Base-by-base conservation (phyloP, 805 yeast species). In the Ogataea minuta region DNA sequence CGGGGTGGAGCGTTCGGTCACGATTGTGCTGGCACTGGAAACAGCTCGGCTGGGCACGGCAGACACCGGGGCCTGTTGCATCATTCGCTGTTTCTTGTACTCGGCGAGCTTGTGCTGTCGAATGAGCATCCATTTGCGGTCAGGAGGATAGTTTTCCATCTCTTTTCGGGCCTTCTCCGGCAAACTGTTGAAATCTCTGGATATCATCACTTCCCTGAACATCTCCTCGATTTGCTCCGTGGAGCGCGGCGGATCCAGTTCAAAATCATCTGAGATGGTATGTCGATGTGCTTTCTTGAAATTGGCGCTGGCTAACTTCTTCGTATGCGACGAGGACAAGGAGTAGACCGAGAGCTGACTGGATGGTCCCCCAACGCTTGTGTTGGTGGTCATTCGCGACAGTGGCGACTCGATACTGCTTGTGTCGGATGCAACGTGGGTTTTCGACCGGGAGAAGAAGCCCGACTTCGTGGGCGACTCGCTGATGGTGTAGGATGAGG, bases 41-140 rank as follows among this genome's bases (percentile, higher is more conserved):
- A 32, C 37, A 21, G 36, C 36, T 23, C 53, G 31, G 19, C 43
- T 28, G 4, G 47, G 45, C 6, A 39, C 52, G 4, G 52, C 32
- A 29, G 43, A 28, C 12, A 28, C 32, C 17, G 31, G 34, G 38
- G 23, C 38, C 28, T 43, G 44, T 21, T 43, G 26, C 31, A 56
- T 28, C 28, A 56, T 21, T 23, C 59, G 50, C 39, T 53, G 54
- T 49, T 82, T 78, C 53, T 82, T 83, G 53, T 70, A 70, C 53
- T 89, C 96, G 6, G 90, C 76, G 31, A 86, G 71, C 16, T 83
- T 79, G 59, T 89, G 96, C 60, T 90, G 97, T 49, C 84, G 79
- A 28, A 90, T 82, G 49, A 90, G 71, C 82, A 86, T 80, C 95
- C 96, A 89, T 63, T 91, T 91, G 53, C 88, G 86, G 34, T 83